Evolutionary conservation across 768 basidiomycete species (phyloP).

Genomic region (Leccinum ochraceum): DNA sequence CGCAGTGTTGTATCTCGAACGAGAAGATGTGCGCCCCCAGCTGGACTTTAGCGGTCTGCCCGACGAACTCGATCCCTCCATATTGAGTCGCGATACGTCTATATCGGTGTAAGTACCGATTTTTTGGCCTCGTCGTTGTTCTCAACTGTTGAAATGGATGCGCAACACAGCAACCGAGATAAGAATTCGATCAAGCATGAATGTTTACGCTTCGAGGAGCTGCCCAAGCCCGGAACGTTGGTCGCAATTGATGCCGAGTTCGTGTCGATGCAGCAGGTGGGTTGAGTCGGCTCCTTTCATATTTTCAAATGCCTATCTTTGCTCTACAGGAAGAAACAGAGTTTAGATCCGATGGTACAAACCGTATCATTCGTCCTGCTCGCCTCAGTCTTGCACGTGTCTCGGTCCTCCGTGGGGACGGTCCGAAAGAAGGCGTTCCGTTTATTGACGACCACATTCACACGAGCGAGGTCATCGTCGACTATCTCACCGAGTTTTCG

Average conservation of each 20-base stretch:
- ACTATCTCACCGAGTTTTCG: constrained; percentile 96
- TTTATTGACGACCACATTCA: constrained; percentile 99
- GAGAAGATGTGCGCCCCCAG: constrained; percentile 55
- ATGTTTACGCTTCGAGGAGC: constrained; percentile 65
- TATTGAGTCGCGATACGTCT: constrained; percentile 83
- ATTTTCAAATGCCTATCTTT: not conserved
- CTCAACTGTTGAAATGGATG: not conserved
- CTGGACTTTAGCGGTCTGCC: constrained; percentile 71
- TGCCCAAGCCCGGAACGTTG: constrained; percentile 83
- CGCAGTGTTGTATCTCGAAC: constrained; percentile 87
- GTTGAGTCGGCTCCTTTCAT: not conserved
- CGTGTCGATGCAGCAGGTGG: constrained; percentile 91
- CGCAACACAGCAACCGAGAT: constrained; percentile 67
- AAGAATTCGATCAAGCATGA: constrained; percentile 74
- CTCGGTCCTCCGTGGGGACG: constrained; percentile 88
- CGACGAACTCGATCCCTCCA: constrained; percentile 65
- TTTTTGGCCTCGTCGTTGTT: not conserved
- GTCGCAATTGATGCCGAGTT: constrained; percentile 98
- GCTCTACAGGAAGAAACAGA: constrained; percentile 84
- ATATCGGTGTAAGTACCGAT: constrained; percentile 67
- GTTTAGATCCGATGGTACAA: constrained; percentile 91
- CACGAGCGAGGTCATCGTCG: constrained; percentile 92
- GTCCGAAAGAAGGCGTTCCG: constrained; percentile 75
- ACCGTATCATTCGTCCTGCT: constrained; percentile 88
- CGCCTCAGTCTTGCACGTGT: constrained; percentile 92